These are phyloP conservation scores for Penicillium sp. DNA, from an alignment of 2,329 filamentous ascomycete genomes.

Conservation along the genomic window DNA sequence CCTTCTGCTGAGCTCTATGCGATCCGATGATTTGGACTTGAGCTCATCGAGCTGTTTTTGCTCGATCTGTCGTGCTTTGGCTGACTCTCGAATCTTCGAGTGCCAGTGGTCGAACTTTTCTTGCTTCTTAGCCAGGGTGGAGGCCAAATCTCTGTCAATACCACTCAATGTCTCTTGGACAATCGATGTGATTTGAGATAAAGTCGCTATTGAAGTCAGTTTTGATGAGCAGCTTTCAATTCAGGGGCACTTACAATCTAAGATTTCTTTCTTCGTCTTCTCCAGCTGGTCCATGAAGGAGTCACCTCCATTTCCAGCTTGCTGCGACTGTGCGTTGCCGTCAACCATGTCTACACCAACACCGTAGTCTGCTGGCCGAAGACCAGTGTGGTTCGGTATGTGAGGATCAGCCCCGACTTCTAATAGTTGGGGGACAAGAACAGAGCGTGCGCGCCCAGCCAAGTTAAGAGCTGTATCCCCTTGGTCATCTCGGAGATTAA, in stretches of 20 bases:
- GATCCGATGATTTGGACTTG: conserved; percentile 55
- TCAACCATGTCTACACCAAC: conserved; percentile 61
- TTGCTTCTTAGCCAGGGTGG: conserved; percentile 75
- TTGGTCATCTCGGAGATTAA: conserved; percentile 86
- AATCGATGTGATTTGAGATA: conserved; percentile 45
- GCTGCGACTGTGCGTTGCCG: conserved; percentile 39
- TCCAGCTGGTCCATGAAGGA: conserved; percentile 38
- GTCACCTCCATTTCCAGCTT: conserved; percentile 40
- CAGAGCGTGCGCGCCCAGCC: conserved; percentile 86
- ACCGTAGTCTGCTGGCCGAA: conserved; percentile 87
- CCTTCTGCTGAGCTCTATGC: conserved; percentile 58
- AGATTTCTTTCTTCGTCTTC: conserved; percentile 40
- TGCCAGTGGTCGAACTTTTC: conserved; percentile 73
- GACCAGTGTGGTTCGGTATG: conserved; percentile 79
- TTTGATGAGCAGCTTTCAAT: no score
- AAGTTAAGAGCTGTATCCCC: conserved; percentile 93
- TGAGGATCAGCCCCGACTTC: conserved; percentile 92
- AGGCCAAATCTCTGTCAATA: conserved; percentile 68
- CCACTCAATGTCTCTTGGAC: conserved; percentile 75
- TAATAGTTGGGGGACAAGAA: conserved; percentile 90
- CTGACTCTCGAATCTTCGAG: conserved; percentile 68
- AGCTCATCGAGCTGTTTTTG: conserved; percentile 64
- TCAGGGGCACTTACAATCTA: conserved; percentile 36
- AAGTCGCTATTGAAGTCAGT: conserved; percentile 34
- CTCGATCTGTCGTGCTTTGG: conserved; percentile 67